phyloP scores from a whole-genome alignment of 495 filamentous ascomycete species.

The Achaetomiella virescens region DNA sequence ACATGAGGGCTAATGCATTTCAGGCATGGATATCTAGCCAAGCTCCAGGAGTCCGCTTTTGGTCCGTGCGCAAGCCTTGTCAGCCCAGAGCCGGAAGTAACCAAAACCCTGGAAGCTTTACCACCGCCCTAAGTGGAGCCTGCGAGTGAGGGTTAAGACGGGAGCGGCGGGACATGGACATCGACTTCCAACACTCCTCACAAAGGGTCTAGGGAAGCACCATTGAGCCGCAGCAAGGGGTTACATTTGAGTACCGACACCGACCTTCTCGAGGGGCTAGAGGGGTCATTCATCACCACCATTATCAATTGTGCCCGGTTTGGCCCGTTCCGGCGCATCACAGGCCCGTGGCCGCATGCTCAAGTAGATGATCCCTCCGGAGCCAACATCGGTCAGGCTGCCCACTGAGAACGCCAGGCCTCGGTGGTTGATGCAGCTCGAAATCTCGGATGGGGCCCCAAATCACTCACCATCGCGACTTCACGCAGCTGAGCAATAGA shows the following conservation, averaged over 20 bases:
- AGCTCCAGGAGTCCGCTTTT: not conserved
- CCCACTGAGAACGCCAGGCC: not conserved
- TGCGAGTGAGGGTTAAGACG: too few relatives aligned
- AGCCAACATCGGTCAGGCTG: not conserved
- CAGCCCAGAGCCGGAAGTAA: slow-evolving; percentile 4
- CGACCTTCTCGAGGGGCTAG: not conserved
- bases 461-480: too few relatives aligned
- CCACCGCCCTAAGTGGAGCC: not conserved
- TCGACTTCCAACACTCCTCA: too few relatives aligned
- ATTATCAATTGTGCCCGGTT: not conserved
- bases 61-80: slow-evolving; percentile 1
- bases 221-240: too few relatives aligned
- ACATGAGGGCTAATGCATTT: not conserved
- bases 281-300: not conserved
- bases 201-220: too few relatives aligned
- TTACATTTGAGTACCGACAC: too few relatives aligned
- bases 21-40: not conserved
- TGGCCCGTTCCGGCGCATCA: slow-evolving; percentile 3
- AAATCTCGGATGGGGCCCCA: not conserved
- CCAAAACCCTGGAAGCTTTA: slow-evolving; percentile 1
- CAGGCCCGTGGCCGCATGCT: not conserved
- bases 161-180: too few relatives aligned
- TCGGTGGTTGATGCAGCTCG: not conserved
- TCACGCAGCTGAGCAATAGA: too few relatives aligned
- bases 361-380: too few relatives aligned